Evolutionary conservation across 805 yeast genomes (phyloP).

Genomic region (Wickerhamiella slavikovae): DNA sequence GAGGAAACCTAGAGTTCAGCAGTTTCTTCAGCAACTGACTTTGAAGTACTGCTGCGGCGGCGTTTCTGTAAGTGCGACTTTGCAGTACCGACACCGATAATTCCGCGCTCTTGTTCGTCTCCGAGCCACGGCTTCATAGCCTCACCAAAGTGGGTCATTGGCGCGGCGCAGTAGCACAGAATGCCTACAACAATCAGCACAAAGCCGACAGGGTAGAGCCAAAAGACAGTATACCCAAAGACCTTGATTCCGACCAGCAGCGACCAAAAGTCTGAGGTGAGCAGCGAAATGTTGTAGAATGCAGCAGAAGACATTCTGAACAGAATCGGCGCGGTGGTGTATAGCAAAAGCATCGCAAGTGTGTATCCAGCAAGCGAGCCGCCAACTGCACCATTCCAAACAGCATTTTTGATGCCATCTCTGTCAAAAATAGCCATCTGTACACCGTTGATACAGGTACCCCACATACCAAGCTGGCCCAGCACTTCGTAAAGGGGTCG

Average conservation of each 20-base stretch:
- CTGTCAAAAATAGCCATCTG: conserved; percentile 26
- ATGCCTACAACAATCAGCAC: conserved; percentile 24
- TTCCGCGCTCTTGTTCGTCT: conserved; percentile 16
- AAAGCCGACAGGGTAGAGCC: conserved; percentile 28
- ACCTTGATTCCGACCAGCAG: conserved; percentile 24
- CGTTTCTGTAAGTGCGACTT: neutral
- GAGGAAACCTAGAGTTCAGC: conserved; percentile 4
- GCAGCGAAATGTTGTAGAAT: conserved; percentile 23
- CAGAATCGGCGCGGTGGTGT: conserved; percentile 23
- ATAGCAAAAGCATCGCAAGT: conserved; percentile 20
- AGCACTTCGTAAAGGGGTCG: conserved; percentile 25
- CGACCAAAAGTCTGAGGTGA: conserved; percentile 28
- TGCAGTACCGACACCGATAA: conserved; percentile 19
- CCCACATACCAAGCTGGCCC: conserved; percentile 25
- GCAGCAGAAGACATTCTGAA: conserved; percentile 28
- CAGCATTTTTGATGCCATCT: conserved; percentile 17
- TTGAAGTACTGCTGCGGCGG: neutral
- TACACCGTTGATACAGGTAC: conserved; percentile 23
- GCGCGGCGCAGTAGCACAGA: conserved; percentile 21
- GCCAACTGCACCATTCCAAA: conserved; percentile 21
- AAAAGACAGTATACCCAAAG: conserved; percentile 25
- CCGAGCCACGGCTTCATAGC: conserved; percentile 25
- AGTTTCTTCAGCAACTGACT: neutral
- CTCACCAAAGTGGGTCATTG: conserved; percentile 20
- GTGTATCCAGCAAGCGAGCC: conserved; percentile 26